Conservation (phyloP, 768 basidiomycete genomes). For the Phanerodontia chrysosporium region DNA sequence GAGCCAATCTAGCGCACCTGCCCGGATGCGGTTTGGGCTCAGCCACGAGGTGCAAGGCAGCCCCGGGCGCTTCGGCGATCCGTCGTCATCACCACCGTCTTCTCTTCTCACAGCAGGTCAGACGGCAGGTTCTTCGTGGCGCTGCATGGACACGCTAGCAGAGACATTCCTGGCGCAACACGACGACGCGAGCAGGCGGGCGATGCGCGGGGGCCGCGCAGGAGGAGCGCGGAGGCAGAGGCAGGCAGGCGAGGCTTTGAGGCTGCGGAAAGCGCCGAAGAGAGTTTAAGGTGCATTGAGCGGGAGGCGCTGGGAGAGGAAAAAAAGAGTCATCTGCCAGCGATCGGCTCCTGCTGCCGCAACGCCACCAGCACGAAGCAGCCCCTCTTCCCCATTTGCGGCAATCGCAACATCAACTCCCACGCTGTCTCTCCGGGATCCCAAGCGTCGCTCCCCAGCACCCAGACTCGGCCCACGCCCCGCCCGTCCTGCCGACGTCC, state of each 20-base stretch:
- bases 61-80: background rate
- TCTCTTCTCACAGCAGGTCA: background rate
- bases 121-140: too few relatives aligned
- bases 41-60: constrained; percentile 5
- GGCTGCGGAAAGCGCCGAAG: background rate
- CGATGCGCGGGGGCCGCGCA: background rate
- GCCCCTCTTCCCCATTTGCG: background rate
- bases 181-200: background rate
- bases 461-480: background rate
- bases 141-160: too few relatives aligned
- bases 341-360: constrained; percentile 1
- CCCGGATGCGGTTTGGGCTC: background rate
- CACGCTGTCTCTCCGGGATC: background rate
- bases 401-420: constrained; percentile 3
- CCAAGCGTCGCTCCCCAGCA: background rate
- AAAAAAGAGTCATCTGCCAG: background rate
- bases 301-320: background rate
- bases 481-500: background rate
- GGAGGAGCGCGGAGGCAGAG: background rate
- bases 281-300: constrained; percentile 2
- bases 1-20: background rate
- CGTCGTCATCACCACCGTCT: constrained; percentile 6
- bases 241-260: background rate
- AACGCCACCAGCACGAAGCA: constrained; percentile 7
- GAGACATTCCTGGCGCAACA: too few relatives aligned